Base-by-base conservation (phyloP, 495 filamentous ascomycete species). In the Lentithecium fluviatile region DNA sequence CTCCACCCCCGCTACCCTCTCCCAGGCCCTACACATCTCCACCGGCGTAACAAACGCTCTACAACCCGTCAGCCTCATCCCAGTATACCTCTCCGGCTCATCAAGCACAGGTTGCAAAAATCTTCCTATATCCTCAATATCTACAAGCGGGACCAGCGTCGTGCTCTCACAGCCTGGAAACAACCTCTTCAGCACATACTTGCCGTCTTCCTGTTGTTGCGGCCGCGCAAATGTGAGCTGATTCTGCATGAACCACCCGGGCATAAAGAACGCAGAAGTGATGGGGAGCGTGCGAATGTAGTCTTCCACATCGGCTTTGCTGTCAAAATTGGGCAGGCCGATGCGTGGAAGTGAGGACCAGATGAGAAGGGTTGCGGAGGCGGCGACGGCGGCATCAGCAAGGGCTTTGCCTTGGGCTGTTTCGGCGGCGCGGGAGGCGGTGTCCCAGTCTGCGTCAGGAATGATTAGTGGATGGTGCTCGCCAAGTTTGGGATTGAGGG, bases 171-270 rank as follows among this genome's bases (percentile, higher is more conserved):
- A 5, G 50, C 20, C 19, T 29, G 20, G 29, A n/a, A 13, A 11
- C 4, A 40, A 13, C 23, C 7, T 32, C 26, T 21, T 15, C 24
- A 58, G 17, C 7, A 20, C 34, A 21, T 34, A 26, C 8, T 10
- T 58, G 20, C 25, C 55, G 25, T 47, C 55, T 1, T n/a, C 8
- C n/a, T 12, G 5, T 6, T 43, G 13, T n/a, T 38, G 17, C 10
- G 52, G 52, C 23, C 24, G 46, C 37, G 19, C 40, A 36, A 43
- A 21, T 6, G 11, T 15, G 3, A 56, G 21, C n/a, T 56, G 54
- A 20, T 60, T 60, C 34, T 60, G 46, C 56, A 60, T 60, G 56
- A 52, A 55, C 42, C 19, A 36, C 1, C 56, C 56, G 6, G 56
- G 46, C 47, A 29, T 25, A 36, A 20, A 52, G 48, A 60, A 60